phyloP scores from a whole-genome alignment of 176 grass and related monocot genomes.

The Puccinellia tenuiflora region DNA sequence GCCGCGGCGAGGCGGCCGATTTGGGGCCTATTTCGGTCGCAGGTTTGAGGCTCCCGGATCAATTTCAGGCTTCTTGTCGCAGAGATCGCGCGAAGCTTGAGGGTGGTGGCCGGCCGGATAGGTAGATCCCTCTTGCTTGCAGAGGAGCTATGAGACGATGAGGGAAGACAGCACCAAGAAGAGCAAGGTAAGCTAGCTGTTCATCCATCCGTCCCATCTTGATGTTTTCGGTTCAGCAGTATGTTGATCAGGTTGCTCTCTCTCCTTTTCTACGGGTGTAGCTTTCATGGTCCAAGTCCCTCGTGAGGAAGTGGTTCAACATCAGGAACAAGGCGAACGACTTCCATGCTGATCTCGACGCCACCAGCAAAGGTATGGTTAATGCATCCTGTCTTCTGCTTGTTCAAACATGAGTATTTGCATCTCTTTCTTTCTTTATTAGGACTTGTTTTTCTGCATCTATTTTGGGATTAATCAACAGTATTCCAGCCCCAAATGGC shows the following conservation, averaged over 20 bases:
- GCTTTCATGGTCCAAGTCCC: slow-evolving; percentile 92
- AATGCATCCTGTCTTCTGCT: neutral
- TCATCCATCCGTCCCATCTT: neutral
- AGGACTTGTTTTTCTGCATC: neutral
- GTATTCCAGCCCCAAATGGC: slow-evolving; percentile 2
- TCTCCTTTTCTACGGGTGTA: slow-evolving; percentile 27
- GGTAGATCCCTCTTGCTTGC: slow-evolving; percentile 21
- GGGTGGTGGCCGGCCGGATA: neutral
- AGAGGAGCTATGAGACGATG: slow-evolving; percentile 71
- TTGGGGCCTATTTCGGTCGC: neutral
- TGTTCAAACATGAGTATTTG: neutral
- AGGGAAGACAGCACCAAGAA: slow-evolving; percentile 62
- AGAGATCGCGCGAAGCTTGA: neutral
- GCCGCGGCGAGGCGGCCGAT: neutral
- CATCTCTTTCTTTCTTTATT: too few relatives aligned
- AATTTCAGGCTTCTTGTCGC: neutral
- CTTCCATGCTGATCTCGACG: slow-evolving; percentile 66
- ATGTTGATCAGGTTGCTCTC: slow-evolving; percentile 28
- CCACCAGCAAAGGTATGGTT: slow-evolving; percentile 35
- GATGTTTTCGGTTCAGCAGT: slow-evolving; percentile 9
- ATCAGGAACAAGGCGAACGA: slow-evolving; percentile 77
- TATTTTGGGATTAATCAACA: neutral
- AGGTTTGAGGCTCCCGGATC: neutral
- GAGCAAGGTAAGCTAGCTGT: slow-evolving; percentile 56
- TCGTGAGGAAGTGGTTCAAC: slow-evolving; percentile 97